Evolutionary conservation across 1,284 basidiomycete species (phyloP).

Genomic region (Gomphus bonarii): DNA sequence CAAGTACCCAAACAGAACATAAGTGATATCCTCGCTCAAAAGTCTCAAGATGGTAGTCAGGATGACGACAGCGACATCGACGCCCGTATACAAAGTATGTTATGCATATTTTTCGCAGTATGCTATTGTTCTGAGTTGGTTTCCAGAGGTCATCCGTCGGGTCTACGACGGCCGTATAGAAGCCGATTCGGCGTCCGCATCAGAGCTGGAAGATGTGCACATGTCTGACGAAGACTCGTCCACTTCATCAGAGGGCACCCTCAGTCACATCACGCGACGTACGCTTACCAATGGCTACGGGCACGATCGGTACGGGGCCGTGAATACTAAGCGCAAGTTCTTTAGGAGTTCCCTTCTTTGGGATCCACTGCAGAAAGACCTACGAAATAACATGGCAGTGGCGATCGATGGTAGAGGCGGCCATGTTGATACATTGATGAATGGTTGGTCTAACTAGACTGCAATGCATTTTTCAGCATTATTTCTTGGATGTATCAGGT

Average conservation of each 20-base stretch:
- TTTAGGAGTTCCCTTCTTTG: constrained; percentile 9
- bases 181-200: constrained; percentile 12
- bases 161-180: constrained; percentile 12
- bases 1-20: constrained; percentile 65
- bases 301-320: not conserved
- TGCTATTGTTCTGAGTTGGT: not conserved
- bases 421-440: not conserved
- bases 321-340: constrained; percentile 6
- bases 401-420: not conserved
- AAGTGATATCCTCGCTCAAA: constrained; percentile 51
- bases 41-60: constrained; percentile 27
- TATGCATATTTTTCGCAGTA: constrained; percentile 12
- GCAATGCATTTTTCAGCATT: not conserved
- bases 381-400: not conserved
- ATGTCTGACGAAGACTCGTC: constrained; percentile 9
- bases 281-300: not conserved
- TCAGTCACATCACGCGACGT: not conserved
- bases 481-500: not conserved
- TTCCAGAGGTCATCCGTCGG: constrained; percentile 10
- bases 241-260: not conserved
- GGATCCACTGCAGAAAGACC: constrained; percentile 2
- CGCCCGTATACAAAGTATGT: constrained; percentile 56
- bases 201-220: constrained; percentile 11
- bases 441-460: constrained; percentile 4
- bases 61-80: constrained; percentile 52